Evolutionary conservation across 495 filamentous ascomycete genomes (phyloP).

Genomic region (Penicillium atrosanguineum): DNA sequence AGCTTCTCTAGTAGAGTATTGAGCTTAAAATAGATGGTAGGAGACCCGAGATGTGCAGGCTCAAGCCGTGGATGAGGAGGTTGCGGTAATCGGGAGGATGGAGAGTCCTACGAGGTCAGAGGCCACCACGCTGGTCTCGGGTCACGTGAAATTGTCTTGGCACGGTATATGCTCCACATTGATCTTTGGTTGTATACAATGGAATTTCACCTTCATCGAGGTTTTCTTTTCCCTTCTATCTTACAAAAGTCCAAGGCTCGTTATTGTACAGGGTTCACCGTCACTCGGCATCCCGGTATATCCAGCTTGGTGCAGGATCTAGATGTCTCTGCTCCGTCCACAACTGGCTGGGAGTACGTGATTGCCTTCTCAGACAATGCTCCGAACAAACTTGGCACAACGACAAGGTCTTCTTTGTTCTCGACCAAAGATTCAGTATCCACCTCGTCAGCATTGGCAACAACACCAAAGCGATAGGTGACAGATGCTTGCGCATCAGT

Average conservation of each 20-base stretch:
- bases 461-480: slow-evolving; percentile 35
- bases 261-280: slow-evolving; percentile 17
- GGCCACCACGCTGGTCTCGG: slow-evolving; percentile 39
- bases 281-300: slow-evolving; percentile 38
- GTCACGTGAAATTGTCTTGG: slow-evolving; percentile 37
- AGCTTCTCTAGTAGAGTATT: slow-evolving; percentile 11
- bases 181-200: slow-evolving; percentile 1
- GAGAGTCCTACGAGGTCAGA: slow-evolving; percentile 39
- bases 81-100: slow-evolving; percentile 34
- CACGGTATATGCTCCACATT: slow-evolving; percentile 8
- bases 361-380: slow-evolving; percentile 52
- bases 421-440: slow-evolving; percentile 6
- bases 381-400: slow-evolving; percentile 41
- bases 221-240: slow-evolving; percentile 1
- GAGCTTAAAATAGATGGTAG: slow-evolving; percentile 20
- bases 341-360: slow-evolving; percentile 35
- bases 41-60: slow-evolving; percentile 20
- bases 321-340: slow-evolving; percentile 4
- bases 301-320: slow-evolving; percentile 40
- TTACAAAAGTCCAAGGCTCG: slow-evolving; percentile 1
- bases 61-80: slow-evolving; percentile 24
- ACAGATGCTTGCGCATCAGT: slow-evolving; percentile 5
- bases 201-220: neutral
- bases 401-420: slow-evolving; percentile 21
- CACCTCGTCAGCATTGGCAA: slow-evolving; percentile 22